phyloP scores from a whole-genome alignment of 2,329 filamentous ascomycete genomes.

The Penicillium sp. region DNA sequence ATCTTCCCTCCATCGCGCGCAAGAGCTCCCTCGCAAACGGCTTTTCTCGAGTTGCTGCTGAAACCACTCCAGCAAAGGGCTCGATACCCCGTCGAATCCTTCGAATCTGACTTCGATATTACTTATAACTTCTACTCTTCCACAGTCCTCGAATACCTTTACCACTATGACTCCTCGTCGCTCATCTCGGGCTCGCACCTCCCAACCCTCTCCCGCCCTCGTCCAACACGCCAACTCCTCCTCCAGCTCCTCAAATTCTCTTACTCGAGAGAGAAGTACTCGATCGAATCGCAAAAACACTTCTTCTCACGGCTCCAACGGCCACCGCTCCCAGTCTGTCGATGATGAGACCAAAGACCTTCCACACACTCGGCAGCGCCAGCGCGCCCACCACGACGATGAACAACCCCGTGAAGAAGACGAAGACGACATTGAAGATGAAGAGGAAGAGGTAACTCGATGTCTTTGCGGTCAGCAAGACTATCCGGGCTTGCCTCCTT shows the following conservation, averaged over 20 bases:
- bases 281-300: slow-evolving; percentile 68
- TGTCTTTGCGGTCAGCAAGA: slow-evolving; percentile 94
- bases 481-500: slow-evolving; percentile 72
- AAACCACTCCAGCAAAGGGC: slow-evolving; percentile 9
- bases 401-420: slow-evolving; percentile 59
- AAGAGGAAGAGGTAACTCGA: slow-evolving; percentile 89
- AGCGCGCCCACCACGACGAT: slow-evolving; percentile 67
- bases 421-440: slow-evolving; percentile 57
- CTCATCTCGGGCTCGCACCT: slow-evolving; percentile 82
- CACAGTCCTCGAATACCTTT: slow-evolving; percentile 9
- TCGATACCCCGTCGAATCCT: slow-evolving; percentile 5
- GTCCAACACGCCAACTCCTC: slow-evolving; percentile 74
- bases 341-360: slow-evolving; percentile 61
- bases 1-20: slow-evolving; percentile 27
- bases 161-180: slow-evolving; percentile 68
- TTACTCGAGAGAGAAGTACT: slow-evolving; percentile 71
- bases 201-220: slow-evolving; percentile 64
- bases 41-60: slow-evolving; percentile 18
- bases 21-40: slow-evolving; percentile 25
- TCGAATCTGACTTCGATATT: slow-evolving; percentile 6
- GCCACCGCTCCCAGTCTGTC: slow-evolving; percentile 50
- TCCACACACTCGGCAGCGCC: slow-evolving; percentile 70
- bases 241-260: slow-evolving; percentile 67
- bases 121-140: slow-evolving; percentile 14
- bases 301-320: slow-evolving; percentile 71